Evolutionary conservation across 306 rosid species (phyloP), one percentile per base, ranked within the genome.

Genomic region (Cicer cuneatum): DNA sequence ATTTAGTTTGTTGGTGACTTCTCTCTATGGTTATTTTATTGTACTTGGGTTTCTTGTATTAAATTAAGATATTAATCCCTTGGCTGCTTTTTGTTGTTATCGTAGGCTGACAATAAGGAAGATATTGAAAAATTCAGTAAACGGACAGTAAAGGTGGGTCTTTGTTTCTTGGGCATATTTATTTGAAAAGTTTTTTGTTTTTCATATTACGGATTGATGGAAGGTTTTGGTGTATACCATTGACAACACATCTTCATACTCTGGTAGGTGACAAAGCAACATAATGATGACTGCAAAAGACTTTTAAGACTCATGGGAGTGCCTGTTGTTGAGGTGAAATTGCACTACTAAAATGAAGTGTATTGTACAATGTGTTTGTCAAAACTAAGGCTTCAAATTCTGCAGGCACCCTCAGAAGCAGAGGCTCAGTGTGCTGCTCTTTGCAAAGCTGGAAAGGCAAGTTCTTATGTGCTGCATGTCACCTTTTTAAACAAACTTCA

Each of bases 361-460:
- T 61, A 12, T 46, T 61, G 49, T 29, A 45, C 38, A 12, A n/a
- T 33, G 65, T 69, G 69, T 75, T 35, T 83, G 8, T 57, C 19
- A 21, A 61, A 37, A 21, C 72, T 78, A 63, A 86, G 62, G 56
- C 71, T 77, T 84, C 81, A 77, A 65, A 61, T 83, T 81, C 75
- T 62, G 62, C 88, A 91, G 97, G 98, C 98, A 72, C 97, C 97
- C 52, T 94, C 98, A 7, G 98, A 94, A 87, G 98, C 98, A 46
- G 98, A 94, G 86, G 97, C 98, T 71, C 97, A 94, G 71, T 94
- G 98, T 79, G 96, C 97, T 77, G 90, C 87, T 8, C 94, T 94
- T 87, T 91, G 98, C 87, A 94, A 91, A 74, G 77, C 88, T 21
- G 97, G 92, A 81, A 91, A 87, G 96, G 97, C 85, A 86, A 77